Conservation (phyloP, 2,329 filamentous ascomycete genomes). For the Hypoxylon sp. region DNA sequence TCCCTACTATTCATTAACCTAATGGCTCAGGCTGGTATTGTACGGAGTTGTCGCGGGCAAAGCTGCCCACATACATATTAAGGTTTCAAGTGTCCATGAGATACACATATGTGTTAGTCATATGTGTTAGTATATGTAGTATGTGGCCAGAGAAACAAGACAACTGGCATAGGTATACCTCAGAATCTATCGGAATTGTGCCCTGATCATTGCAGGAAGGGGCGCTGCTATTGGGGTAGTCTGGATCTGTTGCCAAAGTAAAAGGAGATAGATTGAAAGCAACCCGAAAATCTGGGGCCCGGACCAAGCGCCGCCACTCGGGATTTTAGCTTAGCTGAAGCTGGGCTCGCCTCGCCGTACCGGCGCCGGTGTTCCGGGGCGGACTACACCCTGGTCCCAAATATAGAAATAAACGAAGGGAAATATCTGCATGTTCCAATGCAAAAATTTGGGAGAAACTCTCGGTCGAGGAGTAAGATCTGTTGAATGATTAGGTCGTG, state of each 20-base stretch:
- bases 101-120: neutral
- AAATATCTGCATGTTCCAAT: neutral
- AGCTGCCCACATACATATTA: neutral
- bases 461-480: neutral
- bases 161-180: too few relatives aligned
- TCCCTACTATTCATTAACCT: neutral
- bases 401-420: neutral
- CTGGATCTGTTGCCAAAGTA: neutral
- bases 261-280: neutral
- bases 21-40: neutral
- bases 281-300: neutral
- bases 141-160: neutral
- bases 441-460: neutral
- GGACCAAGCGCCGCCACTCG: neutral
- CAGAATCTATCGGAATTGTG: neutral
- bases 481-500: neutral
- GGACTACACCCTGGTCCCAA: neutral
- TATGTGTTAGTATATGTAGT: neutral
- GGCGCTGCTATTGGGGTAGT: neutral
- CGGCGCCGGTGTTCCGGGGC: constrained; percentile 5
- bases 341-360: neutral
- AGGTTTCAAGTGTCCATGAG: neutral
- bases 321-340: constrained; percentile 1
- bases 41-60: neutral
- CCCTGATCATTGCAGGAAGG: neutral